Percentiles rank a stretch among this genome's conserved stretches.
phyloP scores from a whole-genome alignment of 2,329 filamentous ascomycete genomes.

The Fusarium longipes region DNA sequence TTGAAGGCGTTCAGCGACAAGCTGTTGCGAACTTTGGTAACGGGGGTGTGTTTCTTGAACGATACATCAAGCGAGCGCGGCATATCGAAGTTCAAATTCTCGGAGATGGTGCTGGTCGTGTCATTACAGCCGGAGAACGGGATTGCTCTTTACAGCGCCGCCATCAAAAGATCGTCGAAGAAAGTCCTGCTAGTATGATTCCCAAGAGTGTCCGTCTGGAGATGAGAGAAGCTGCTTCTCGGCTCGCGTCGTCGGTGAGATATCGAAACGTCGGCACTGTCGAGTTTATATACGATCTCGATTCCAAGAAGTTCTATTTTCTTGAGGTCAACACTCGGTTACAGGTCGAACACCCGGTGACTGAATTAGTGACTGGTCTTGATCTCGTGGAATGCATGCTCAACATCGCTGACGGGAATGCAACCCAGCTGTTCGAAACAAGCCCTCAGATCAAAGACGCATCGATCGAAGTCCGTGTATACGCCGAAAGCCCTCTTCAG shows the following conservation, averaged over 20 bases:
- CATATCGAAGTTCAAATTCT: slow-evolving; percentile 65
- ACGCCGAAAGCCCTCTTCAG: slow-evolving; percentile 65
- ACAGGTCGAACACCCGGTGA: slow-evolving; percentile 65
- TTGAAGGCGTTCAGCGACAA: slow-evolving; percentile 53
- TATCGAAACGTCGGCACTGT: slow-evolving; percentile 59
- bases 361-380: slow-evolving; percentile 79
- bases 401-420: slow-evolving; percentile 44
- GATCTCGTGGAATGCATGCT: slow-evolving; percentile 73
- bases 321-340: slow-evolving; percentile 62
- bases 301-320: slow-evolving; percentile 56
- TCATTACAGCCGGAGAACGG: slow-evolving; percentile 57
- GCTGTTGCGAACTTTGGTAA: slow-evolving; percentile 57
- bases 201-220: slow-evolving; percentile 44
- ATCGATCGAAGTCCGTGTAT: slow-evolving; percentile 56
- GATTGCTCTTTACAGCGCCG: slow-evolving; percentile 64
- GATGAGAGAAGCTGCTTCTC: slow-evolving; percentile 54
- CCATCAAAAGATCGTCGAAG: slow-evolving; percentile 65
- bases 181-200: slow-evolving; percentile 55
- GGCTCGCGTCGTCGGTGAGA: slow-evolving; percentile 51
- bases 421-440: slow-evolving; percentile 30
- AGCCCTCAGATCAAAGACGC: slow-evolving; percentile 35
- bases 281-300: slow-evolving; percentile 58
- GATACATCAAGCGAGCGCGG: slow-evolving; percentile 54
- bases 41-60: slow-evolving; percentile 56
- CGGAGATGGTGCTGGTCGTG: slow-evolving; percentile 57